These are phyloP conservation scores for Alternaria triticina DNA, from an alignment of 2,329 filamentous ascomycete genomes.

Conservation along the genomic window DNA sequence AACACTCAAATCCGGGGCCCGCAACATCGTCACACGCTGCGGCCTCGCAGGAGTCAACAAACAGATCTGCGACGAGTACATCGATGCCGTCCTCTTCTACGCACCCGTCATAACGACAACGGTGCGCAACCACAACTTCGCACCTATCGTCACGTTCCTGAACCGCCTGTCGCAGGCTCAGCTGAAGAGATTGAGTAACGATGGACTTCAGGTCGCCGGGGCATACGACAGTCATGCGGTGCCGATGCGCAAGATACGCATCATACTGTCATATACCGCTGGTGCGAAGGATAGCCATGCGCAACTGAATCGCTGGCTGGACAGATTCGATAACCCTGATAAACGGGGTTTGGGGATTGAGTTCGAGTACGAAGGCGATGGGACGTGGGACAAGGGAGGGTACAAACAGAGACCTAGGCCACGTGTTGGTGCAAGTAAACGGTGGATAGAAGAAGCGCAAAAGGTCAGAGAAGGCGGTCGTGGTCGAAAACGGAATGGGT, in stretches of 20 bases:
- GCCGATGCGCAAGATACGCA: slow-evolving; percentile 5
- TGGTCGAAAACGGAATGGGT: neutral
- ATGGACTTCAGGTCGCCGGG: neutral
- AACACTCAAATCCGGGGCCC: slow-evolving; percentile 2
- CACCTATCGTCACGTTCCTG: slow-evolving; percentile 22
- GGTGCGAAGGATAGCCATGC: slow-evolving; percentile 9
- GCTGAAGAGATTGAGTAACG: neutral
- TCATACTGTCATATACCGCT: slow-evolving; percentile 8
- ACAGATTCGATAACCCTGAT: slow-evolving; percentile 10
- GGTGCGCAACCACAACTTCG: slow-evolving; percentile 25
- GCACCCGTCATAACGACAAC: slow-evolving; percentile 17
- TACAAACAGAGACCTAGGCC: slow-evolving; percentile 2
- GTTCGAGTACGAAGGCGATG: slow-evolving; percentile 7
- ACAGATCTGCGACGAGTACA: slow-evolving; percentile 19
- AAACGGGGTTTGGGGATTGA: slow-evolving; percentile 12
- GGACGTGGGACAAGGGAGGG: slow-evolving; percentile 1
- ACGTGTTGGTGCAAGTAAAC: neutral
- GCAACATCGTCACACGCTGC: slow-evolving; percentile 15
- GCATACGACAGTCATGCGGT: neutral
- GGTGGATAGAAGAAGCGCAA: neutral
- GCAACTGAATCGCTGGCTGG: slow-evolving; percentile 18
- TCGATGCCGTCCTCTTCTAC: slow-evolving; percentile 19
- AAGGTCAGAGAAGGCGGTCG: neutral
- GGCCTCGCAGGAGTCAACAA: slow-evolving; percentile 16
- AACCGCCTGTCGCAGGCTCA: slow-evolving; percentile 21